Conservation (phyloP, 345 rosid species). For the Gynandropsis gynandra region DNA sequence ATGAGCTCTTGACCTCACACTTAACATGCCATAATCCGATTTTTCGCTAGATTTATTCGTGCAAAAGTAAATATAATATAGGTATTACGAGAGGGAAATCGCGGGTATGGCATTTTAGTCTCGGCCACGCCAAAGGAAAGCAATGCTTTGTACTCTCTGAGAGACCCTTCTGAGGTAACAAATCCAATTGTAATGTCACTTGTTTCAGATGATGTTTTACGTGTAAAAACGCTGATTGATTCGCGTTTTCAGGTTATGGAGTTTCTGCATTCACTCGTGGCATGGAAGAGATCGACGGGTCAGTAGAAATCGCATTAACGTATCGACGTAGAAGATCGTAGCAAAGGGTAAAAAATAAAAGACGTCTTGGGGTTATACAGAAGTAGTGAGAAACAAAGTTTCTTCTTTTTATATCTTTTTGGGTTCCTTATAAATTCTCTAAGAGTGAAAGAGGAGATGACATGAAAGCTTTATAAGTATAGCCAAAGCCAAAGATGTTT, state of each 20-base stretch:
- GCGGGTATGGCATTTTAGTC: conserved; percentile 79
- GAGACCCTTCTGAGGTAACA: conserved; percentile 82
- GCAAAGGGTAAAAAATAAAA: conserved; percentile 14
- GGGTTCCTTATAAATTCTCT: conserved; percentile 5
- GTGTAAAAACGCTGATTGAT: too few species aligned
- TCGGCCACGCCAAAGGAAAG: conserved; percentile 74
- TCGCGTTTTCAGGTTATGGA: conserved; percentile 85
- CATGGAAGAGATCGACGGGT: conserved; percentile 51
- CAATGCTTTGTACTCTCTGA: conserved; percentile 72
- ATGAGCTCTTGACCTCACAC: too few species aligned
- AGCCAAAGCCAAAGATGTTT: conserved; percentile 26
- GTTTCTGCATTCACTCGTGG: conserved; percentile 63
- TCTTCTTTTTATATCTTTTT: conserved; percentile 1
- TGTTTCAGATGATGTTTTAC: too few species aligned
- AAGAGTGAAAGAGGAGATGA: conserved; percentile 15
- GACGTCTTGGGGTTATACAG: conserved; percentile 5
- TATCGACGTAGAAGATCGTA: too few species aligned
- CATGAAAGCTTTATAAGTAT: conserved; percentile 18
- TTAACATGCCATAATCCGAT: too few species aligned
- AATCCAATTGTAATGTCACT: too few species aligned
- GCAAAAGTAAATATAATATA: too few species aligned
- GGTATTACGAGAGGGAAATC: conserved; percentile 71
- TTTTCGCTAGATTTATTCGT: too few species aligned
- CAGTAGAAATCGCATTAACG: too few species aligned
- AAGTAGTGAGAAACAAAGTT: not conserved